phyloP scores from a whole-genome alignment of 2,329 filamentous ascomycete species.

The Claviceps cyperi region DNA sequence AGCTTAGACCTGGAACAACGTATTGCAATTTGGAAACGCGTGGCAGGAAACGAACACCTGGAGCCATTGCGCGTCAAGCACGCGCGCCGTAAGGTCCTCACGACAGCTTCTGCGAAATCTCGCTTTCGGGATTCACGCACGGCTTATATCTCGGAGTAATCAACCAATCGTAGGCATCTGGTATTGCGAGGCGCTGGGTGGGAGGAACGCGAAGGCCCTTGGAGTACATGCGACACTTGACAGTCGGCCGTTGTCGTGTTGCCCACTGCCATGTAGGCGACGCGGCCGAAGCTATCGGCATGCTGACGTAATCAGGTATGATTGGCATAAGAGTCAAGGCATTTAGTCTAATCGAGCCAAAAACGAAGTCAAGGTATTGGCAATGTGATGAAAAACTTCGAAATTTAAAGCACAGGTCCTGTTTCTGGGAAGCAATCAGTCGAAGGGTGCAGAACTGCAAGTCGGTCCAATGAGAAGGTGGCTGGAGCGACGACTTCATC shows the following conservation, averaged over 20 bases:
- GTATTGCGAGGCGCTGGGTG: not conserved
- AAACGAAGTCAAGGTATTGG: not conserved
- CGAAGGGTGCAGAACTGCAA: not conserved
- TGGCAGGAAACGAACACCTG: constrained; percentile 19
- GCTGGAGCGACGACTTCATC: not conserved
- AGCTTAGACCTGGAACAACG: constrained; percentile 5
- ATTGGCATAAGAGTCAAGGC: not conserved
- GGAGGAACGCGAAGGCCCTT: not conserved
- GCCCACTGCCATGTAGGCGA: not conserved
- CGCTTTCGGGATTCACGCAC: not conserved
- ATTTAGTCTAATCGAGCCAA: too few species aligned
- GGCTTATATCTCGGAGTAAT: not conserved
- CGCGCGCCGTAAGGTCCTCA: not conserved
- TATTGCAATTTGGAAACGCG: not conserved
- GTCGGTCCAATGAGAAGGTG: not conserved
- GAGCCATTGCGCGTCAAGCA: constrained; percentile 20
- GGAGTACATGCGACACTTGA: not conserved
- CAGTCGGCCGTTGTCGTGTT: too few species aligned
- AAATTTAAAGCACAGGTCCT: not conserved
- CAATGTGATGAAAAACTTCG: not conserved
- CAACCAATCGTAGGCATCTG: not conserved
- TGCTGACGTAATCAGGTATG: constrained; percentile 4
- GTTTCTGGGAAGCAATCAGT: not conserved
- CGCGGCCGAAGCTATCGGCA: not conserved
- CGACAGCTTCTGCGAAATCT: not conserved